These are phyloP conservation scores for Calonectria multiphialidica DNA, from an alignment of 2,329 filamentous ascomycete genomes.

Conservation along the genomic window DNA sequence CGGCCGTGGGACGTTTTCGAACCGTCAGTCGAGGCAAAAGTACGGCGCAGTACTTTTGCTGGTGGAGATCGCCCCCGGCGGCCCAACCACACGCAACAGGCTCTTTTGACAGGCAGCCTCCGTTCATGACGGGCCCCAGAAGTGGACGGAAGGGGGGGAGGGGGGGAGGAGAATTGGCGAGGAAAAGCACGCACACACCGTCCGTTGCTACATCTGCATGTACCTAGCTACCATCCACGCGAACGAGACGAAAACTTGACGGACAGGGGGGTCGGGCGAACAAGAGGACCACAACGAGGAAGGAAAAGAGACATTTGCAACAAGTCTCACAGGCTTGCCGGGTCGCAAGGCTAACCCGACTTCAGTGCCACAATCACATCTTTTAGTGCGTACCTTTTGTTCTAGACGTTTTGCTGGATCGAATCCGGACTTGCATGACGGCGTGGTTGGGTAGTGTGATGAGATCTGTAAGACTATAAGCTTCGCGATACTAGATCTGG, in stretches of 20 bases:
- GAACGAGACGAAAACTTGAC: slow-evolving; percentile 3
- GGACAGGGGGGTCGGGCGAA: slow-evolving; percentile 21
- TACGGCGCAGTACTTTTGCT: not conserved
- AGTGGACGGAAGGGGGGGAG: not conserved
- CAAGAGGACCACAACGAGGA: slow-evolving; percentile 2
- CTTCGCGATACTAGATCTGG: not conserved
- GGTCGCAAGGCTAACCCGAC: not conserved
- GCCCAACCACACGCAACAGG: not conserved
- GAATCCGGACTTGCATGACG: not conserved
- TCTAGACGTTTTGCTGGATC: slow-evolving; percentile 3
- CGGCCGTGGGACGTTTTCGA: slow-evolving; percentile 25
- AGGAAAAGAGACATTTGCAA: not conserved
- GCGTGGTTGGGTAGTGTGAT: not conserved
- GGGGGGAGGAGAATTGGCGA: not conserved
- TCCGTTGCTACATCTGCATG: not conserved
- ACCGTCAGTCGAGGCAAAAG: slow-evolving; percentile 19
- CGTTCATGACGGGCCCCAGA: slow-evolving; percentile 27
- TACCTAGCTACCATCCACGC: not conserved
- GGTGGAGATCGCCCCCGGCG: not conserved
- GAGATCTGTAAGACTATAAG: not conserved
- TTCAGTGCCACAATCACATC: not conserved
- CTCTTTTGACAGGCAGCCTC: slow-evolving; percentile 1
- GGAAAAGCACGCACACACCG: not conserved
- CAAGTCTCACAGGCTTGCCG: not conserved
- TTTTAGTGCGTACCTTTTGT: not conserved